phyloP scores from a whole-genome alignment of 1,139 yeast genomes.

The Scheffersomyces cryptocercus region DNA sequence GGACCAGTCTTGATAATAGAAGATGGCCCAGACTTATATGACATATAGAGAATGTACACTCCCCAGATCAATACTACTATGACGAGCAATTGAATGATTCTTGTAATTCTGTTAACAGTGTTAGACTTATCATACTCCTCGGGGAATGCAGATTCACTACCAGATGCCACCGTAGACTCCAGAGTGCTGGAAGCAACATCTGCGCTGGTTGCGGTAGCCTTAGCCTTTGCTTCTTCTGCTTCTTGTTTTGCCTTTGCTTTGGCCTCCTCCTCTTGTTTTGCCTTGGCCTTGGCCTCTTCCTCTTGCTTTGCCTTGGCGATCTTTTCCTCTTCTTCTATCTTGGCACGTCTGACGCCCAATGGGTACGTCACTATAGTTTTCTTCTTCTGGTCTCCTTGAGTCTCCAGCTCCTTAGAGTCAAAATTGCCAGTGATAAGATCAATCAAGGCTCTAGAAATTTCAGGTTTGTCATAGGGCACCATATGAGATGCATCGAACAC shows the following conservation, averaged over 20 bases:
- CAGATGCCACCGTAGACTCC: not conserved
- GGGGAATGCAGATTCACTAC: not conserved
- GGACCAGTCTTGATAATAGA: slow-evolving; percentile 42
- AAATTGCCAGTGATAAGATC: slow-evolving; percentile 48
- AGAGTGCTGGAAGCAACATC: not conserved
- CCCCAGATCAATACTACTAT: slow-evolving; percentile 47
- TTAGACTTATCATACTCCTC: slow-evolving; percentile 8
- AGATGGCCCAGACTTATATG: slow-evolving; percentile 43
- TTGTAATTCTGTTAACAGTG: slow-evolving; percentile 30
- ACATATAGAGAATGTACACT: slow-evolving; percentile 36
- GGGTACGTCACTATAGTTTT: slow-evolving; percentile 31
- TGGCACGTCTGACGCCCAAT: slow-evolving; percentile 23
- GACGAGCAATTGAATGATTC: slow-evolving; percentile 45
- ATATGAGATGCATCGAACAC: slow-evolving; percentile 83
- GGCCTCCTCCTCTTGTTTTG: slow-evolving; percentile 2
- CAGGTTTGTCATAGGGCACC: slow-evolving; percentile 89
- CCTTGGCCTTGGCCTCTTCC: slow-evolving; percentile 2
- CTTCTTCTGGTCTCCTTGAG: slow-evolving; percentile 14
- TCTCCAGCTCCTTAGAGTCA: slow-evolving; percentile 19
- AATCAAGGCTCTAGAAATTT: slow-evolving; percentile 65
- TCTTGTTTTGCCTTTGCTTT: slow-evolving; percentile 4
- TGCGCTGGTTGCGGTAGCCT: not conserved
- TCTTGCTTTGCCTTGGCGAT: slow-evolving; percentile 4
- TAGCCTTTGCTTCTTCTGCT: not conserved
- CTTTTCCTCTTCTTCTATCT: slow-evolving; percentile 6